Conservation (phyloP, 2,329 filamentous ascomycete species). For the Trichoderma citrinoviride region DNA sequence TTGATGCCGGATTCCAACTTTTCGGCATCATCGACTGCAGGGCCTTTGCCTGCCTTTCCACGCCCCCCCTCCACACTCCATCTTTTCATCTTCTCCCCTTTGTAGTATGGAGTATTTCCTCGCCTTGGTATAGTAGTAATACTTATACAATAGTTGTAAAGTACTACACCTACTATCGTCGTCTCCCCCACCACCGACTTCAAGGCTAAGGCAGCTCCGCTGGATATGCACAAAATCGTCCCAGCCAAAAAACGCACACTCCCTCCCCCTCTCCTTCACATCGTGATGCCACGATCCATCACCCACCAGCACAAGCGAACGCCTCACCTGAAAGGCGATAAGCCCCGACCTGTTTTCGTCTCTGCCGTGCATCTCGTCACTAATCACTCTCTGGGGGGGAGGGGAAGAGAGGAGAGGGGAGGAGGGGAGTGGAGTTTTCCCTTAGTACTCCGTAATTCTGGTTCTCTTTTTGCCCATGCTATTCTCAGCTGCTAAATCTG, state of each 20-base stretch:
- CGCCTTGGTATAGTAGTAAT: background rate
- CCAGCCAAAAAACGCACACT: background rate
- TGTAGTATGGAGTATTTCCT: slow-evolving; percentile 5
- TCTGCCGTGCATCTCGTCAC: background rate
- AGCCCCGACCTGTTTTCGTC: slow-evolving; percentile 1
- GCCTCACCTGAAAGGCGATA: slow-evolving; percentile 22
- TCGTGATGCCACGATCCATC: slow-evolving; percentile 19
- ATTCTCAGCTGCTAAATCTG: slow-evolving; percentile 1
- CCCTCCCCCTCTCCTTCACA: background rate
- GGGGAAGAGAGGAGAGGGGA: background rate
- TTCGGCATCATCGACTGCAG: slow-evolving; percentile 2
- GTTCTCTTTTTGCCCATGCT: background rate
- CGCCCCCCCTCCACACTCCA: slow-evolving; percentile 8
- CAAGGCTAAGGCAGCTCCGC: background rate
- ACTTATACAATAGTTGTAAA: too few species aligned
- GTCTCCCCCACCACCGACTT: background rate
- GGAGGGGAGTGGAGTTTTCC: background rate
- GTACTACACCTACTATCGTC: too few species aligned
- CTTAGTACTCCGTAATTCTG: too few species aligned
- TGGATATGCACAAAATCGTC: slow-evolving; percentile 16
- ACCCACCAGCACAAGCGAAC: slow-evolving; percentile 15
- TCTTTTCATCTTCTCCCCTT: background rate
- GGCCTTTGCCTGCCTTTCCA: background rate
- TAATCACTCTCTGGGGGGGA: background rate
- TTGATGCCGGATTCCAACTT: slow-evolving; percentile 19